Evolutionary conservation across 768 basidiomycete species (phyloP), one percentile per base, ranked within the genome.

Genomic region (Hericium rajendrae): DNA sequence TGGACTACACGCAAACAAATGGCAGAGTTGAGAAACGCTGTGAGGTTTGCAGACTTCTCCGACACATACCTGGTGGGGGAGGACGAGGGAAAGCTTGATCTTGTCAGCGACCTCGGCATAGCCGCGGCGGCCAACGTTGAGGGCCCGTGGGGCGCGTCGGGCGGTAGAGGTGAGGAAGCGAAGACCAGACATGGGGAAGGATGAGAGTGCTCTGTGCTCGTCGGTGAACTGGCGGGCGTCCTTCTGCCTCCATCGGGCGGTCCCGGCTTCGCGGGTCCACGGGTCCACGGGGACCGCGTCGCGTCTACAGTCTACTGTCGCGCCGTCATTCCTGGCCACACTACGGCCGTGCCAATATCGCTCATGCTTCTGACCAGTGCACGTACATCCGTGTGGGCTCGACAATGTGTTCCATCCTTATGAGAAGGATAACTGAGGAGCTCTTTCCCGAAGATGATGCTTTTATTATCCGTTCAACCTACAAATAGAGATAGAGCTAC

Each of bases 41-140:
- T 38, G 54, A 56, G 50, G 55, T 38, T 51, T 51, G 41, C 48
- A 52, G 56, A 51, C 56, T 56, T 52, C 53, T 57, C 49, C 56
- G 32, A 38, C 62, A 78, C 82, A 57, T 57, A 95, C 97, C 79
- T 97, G 86, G 75, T 98, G 94, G 54, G 97, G 97, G 58, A 99
- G 84, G 54, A 89, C 90, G 66, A 99, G 79, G 18, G 93, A 92
- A 59, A 99, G 85, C 66, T 86, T 89, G 62, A 99, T 85, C 76
- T 92, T 94, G 73, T 91, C 91, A 49, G 81, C 80, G 52, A 79
- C 88, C 70, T 95, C 95, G 53, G 95, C 95, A 71, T 98, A 98
- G 43, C 91, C 90, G 69, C 95, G 84, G 62, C 83, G 77, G 59
- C 79, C 81, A 38, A 82, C 64, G 48, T 75, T 67, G 57, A 84